A percentile compares a stretch with the other conserved stretches of the same genome.
phyloP scores from a whole-genome alignment of 768 basidiomycete species.

The Rhodotorula sphaerocarpa region DNA sequence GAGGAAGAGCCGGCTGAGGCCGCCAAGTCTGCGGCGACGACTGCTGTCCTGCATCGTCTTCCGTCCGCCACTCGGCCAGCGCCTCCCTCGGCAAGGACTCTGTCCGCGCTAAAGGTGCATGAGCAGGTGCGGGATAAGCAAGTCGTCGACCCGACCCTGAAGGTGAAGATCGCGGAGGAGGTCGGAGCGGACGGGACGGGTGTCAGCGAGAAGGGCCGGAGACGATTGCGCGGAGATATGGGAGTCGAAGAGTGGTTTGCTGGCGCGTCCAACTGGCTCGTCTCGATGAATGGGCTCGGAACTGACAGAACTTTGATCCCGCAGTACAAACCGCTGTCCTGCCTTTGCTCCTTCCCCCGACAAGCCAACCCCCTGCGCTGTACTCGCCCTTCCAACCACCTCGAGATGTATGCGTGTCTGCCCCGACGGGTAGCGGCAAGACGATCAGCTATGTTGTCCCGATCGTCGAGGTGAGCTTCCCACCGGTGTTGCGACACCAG shows the following conservation, averaged over 20 bases:
- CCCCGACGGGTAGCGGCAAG: constrained; percentile 96
- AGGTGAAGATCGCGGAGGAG: constrained; percentile 47
- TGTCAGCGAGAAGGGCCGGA: constrained; percentile 56
- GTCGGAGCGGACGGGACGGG: constrained; percentile 47
- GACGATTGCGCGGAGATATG: constrained; percentile 57
- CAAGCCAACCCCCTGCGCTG: constrained; percentile 46
- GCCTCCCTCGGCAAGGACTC: constrained; percentile 61
- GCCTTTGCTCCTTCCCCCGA: constrained; percentile 61
- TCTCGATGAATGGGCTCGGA: background rate
- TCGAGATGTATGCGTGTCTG: constrained; percentile 82
- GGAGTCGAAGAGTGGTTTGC: constrained; percentile 84
- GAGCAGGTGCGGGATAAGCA: constrained; percentile 62
- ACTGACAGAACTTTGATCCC: background rate
- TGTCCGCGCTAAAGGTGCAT: constrained; percentile 72
- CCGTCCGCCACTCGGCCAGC: constrained; percentile 60
- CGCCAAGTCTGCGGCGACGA: constrained; percentile 39
- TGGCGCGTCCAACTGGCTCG: too few relatives aligned
- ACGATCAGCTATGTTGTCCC: constrained; percentile 93
- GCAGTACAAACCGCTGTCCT: constrained; percentile 81
- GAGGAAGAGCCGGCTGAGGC: background rate
- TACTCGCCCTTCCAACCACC: constrained; percentile 62
- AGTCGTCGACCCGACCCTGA: constrained; percentile 54
- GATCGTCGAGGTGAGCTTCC: constrained; percentile 63
- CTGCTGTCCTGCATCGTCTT: constrained; percentile 55
- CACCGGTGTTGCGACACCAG: too few relatives aligned